Percentiles rank a stretch among this genome's conserved stretches.
phyloP scores from a whole-genome alignment of 352 stramenopile species.

The Globisporangium solare region DNA sequence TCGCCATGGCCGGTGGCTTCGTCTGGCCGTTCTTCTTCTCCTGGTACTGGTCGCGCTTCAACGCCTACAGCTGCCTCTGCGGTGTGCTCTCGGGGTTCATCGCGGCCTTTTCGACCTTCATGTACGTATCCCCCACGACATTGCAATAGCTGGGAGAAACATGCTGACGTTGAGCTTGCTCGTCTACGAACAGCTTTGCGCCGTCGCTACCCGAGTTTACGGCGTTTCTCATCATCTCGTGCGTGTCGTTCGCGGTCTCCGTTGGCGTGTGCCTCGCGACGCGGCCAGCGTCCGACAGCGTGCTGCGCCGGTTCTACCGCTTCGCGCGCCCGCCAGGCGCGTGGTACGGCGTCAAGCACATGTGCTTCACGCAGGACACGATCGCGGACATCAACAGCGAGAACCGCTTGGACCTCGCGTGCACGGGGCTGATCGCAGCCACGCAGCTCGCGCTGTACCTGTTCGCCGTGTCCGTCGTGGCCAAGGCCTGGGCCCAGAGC shows the following conservation, averaged over 20 bases:
- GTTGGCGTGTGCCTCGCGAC: constrained; percentile 40
- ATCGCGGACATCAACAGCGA: constrained; percentile 53
- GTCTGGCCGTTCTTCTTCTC: constrained; percentile 77
- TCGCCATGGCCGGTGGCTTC: constrained; percentile 59
- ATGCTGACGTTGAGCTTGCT: too few relatives aligned
- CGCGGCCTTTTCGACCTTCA: constrained; percentile 51
- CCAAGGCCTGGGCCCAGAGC: constrained; percentile 55
- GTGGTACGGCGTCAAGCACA: constrained; percentile 51
- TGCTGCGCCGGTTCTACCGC: constrained; percentile 61
- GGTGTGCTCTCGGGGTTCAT: constrained; percentile 54
- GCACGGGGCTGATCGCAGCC: constrained; percentile 57
- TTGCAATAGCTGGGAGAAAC: too few relatives aligned
- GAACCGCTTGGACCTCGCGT: constrained; percentile 56
- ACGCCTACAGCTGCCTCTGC: constrained; percentile 51
- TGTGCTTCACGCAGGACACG: constrained; percentile 51
- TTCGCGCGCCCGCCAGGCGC: constrained; percentile 56
- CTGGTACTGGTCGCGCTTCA: constrained; percentile 81
- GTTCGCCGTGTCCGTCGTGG: constrained; percentile 58
- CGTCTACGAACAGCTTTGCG: constrained; percentile 23
- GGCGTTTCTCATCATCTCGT: constrained; percentile 58
- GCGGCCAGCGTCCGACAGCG: constrained; percentile 35
- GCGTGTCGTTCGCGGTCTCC: constrained; percentile 39
- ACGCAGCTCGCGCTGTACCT: constrained; percentile 63
- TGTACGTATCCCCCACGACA: constrained; percentile 29
- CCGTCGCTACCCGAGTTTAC: constrained; percentile 49